Conservation (phyloP, 2,329 filamentous ascomycete genomes). For the Fusarium sp. region DNA sequence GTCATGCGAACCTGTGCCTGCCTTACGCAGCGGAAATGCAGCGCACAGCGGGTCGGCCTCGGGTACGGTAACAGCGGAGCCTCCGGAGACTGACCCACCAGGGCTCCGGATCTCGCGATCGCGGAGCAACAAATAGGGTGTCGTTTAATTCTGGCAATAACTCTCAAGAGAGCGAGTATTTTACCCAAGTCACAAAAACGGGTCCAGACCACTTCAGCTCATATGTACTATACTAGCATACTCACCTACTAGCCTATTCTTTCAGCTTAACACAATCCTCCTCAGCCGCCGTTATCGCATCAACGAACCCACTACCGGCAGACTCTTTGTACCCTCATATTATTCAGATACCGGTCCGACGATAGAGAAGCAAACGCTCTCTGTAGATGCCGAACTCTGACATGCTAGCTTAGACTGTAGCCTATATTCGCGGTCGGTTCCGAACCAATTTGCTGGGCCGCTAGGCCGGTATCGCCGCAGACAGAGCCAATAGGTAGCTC, state of each 20-base stretch:
- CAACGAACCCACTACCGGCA: neutral
- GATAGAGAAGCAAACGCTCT: neutral
- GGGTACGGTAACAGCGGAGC: constrained; percentile 19
- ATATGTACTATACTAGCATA: neutral
- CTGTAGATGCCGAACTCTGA: neutral
- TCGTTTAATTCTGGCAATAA: neutral
- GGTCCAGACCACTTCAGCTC: neutral
- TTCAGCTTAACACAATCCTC: neutral
- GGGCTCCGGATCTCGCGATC: constrained; percentile 10
- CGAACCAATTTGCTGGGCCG: neutral
- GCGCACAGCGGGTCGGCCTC: neutral
- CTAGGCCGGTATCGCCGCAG: neutral
- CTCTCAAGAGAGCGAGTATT: neutral
- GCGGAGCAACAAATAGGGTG: constrained; percentile 1
- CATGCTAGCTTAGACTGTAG: neutral
- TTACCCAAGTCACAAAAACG: too few species aligned
- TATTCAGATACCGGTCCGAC: neutral
- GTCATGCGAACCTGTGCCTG: constrained; percentile 26
- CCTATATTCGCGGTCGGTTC: neutral
- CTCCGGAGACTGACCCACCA: constrained; percentile 29
- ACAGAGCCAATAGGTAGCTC: neutral
- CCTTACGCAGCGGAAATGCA: constrained; percentile 15
- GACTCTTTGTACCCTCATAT: neutral
- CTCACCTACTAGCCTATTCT: neutral
- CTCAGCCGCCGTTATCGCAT: neutral